phyloP scores from a whole-genome alignment of 306 rosid genomes.

The Cajanus cajan region DNA sequence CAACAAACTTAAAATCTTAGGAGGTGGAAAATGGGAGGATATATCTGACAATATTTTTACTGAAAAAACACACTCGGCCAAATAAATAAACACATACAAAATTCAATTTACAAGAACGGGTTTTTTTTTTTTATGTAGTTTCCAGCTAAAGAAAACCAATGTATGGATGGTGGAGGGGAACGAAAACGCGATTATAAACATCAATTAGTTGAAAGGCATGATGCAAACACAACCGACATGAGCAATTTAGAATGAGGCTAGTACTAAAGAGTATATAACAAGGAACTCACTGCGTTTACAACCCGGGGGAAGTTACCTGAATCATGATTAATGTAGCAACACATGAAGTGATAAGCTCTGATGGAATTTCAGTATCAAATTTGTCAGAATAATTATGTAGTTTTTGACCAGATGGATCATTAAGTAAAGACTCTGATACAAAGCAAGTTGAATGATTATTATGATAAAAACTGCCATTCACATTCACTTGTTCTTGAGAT shows the following conservation, averaged over 20 bases:
- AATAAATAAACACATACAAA: neutral
- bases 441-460: conserved; percentile 36
- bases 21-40: neutral
- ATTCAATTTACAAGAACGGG: neutral
- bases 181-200: neutral
- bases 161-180: neutral
- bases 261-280: neutral
- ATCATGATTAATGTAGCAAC: conserved; percentile 84
- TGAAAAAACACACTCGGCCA: neutral
- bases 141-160: neutral
- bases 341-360: conserved; percentile 82
- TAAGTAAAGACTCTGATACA: conserved; percentile 41
- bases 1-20: neutral
- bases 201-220: conserved; percentile 6
- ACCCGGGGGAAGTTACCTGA: conserved; percentile 53
- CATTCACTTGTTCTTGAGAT: conserved; percentile 50
- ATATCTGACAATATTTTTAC: neutral
- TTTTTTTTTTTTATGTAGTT: neutral
- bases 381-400: conserved; percentile 43
- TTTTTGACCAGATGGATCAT: conserved; percentile 49
- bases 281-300: neutral
- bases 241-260: conserved; percentile 27
- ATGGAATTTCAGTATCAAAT: conserved; percentile 61
- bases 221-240: neutral
- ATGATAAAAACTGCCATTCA: conserved; percentile 47